Evolutionary conservation across 148 eudicot species (phyloP), one percentile per base, ranked within the genome.

Genomic region (Fallopia convolvulus): DNA sequence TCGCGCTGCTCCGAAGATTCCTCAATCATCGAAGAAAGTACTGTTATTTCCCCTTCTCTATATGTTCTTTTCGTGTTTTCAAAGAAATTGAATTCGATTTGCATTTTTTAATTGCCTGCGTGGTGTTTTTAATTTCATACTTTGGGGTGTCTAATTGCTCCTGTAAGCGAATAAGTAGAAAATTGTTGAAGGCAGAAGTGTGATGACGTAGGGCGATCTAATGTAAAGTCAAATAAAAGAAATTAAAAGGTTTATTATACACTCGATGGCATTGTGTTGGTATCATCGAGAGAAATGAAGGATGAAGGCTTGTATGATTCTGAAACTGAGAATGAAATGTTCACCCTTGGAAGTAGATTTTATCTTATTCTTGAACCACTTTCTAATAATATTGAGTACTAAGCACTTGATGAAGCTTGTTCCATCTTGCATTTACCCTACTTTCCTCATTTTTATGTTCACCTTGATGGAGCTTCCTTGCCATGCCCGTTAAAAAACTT

Each of bases 1-100:
- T 41, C 44, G 44, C 32, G 70, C 70, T 14, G 50, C 52, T 56
- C 48, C 49, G 8, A 76, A 76, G 60, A 76, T 55, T 33, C 77
- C 77, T 55, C 70, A 76, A 21, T 76, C 77, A n/a, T 18, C 77
- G 13, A 76, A 55, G 65, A 56, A 58, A 52, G 77, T 76, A 76
- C 48, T 10, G 8, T 30, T 55, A 42, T 9, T 5, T 49, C 4
- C 26, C 8, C 11, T 8, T 33, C 30, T 63, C 17, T 63, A 3
- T 68, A 36, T 68, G 10, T 9, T 23, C 0, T 20, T 58, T 3
- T 3, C 0, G 12, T 3, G 12, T 8, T 58, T 58, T 58, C 33
- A 13, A 11, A 65, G 39, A 30, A 65, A 65, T 65, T 30, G 70
- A 65, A 30, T 10, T 65, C 40, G 18, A 5, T 32, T 65, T 26